A percentile compares a stretch with the other conserved stretches of the same genome.
Conservation (phyloP, 768 basidiomycete species). For the Sporobolomyces roseus region DNA sequence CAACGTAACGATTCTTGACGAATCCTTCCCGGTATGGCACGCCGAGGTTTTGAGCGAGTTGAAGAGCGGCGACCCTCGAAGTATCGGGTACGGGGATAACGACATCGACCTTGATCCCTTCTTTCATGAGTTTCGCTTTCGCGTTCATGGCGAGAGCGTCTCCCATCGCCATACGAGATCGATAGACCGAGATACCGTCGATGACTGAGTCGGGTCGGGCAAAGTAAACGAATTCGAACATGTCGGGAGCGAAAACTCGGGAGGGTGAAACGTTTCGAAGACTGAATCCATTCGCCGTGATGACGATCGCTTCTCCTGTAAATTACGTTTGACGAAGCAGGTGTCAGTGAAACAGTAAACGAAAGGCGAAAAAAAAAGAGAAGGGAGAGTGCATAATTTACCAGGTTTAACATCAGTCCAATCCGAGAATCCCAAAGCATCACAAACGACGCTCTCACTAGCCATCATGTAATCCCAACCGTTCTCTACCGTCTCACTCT, state of each 20-base stretch:
- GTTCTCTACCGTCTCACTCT: constrained; percentile 46
- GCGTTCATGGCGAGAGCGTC: constrained; percentile 89
- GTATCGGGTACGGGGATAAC: constrained; percentile 99
- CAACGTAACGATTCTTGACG: constrained; percentile 97
- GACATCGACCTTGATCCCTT: constrained; percentile 76
- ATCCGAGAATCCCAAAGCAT: constrained; percentile 81
- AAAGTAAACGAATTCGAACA: constrained; percentile 98
- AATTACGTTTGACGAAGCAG: background rate
- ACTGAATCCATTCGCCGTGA: constrained; percentile 71
- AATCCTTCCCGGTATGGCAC: constrained; percentile 97
- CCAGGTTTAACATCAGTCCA: constrained; percentile 94
- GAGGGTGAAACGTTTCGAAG: constrained; percentile 67
- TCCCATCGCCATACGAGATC: constrained; percentile 99
- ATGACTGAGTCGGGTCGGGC: constrained; percentile 96
- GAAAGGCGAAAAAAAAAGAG: constrained; percentile 2
- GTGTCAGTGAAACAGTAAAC: constrained; percentile 16
- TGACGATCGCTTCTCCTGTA: constrained; percentile 88
- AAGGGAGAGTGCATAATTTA: constrained; percentile 47
- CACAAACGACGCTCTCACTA: constrained; percentile 93
- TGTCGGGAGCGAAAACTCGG: constrained; percentile 86
- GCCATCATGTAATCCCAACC: constrained; percentile 85
- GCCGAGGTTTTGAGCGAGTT: constrained; percentile 81
- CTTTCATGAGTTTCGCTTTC: constrained; percentile 63
- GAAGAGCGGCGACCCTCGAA: constrained; percentile 88
- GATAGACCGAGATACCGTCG: constrained; percentile 94